Percentiles rank a stretch among this genome's conserved stretches.
phyloP scores from a whole-genome alignment of 2,329 filamentous ascomycete species.

The Cladophialophora carrionii region DNA sequence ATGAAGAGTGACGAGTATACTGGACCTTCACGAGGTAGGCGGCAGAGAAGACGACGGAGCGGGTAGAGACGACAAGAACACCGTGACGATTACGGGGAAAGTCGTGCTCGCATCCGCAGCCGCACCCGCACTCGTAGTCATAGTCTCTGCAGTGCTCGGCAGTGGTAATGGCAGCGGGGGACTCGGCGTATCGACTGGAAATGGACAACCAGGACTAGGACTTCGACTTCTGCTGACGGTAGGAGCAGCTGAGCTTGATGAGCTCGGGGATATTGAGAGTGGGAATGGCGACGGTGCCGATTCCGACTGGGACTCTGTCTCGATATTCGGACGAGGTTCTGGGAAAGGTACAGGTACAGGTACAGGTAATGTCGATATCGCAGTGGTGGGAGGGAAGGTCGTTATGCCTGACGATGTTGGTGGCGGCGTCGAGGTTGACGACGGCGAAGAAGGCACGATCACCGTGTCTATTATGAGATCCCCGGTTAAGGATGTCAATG shows the following conservation, averaged over 20 bases:
- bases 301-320: background rate
- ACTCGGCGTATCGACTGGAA: background rate
- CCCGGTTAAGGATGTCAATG: background rate
- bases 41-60: background rate
- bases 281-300: background rate
- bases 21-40: background rate
- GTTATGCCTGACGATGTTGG: background rate
- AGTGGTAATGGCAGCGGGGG: background rate
- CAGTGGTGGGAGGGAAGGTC: constrained; percentile 24
- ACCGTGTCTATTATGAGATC: background rate
- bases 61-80: background rate
- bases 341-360: constrained; percentile 2
- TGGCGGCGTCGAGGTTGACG: background rate
- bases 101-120: no score
- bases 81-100: background rate
- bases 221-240: background rate
- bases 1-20: background rate
- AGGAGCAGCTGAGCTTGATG: no score
- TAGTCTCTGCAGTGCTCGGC: background rate
- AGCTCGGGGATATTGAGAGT: background rate
- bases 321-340: constrained; percentile 5
- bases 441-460: background rate
- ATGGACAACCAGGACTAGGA: background rate
- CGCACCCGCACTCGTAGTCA: background rate
- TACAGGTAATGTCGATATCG: constrained; percentile 5